These are phyloP conservation scores for Leersia perrieri DNA, from an alignment of 176 grass and related monocot genomes.

Conservation along the genomic window DNA sequence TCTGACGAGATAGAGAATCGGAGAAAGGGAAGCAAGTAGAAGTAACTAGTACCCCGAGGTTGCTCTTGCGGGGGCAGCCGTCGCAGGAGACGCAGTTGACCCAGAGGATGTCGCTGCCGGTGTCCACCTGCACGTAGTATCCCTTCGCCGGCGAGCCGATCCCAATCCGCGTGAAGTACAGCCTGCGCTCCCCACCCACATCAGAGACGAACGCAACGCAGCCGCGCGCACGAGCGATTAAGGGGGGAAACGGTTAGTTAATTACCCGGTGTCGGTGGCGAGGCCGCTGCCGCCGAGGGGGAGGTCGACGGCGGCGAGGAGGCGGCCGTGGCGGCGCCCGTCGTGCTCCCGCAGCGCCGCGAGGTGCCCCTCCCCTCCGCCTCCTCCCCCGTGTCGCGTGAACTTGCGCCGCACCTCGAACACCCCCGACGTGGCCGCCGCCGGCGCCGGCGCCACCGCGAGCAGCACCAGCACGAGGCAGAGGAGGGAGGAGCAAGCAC, in stretches of 20 bases:
- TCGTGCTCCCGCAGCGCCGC: conserved; percentile 60
- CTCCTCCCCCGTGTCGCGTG: neutral
- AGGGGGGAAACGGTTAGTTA: neutral
- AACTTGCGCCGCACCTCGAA: conserved; percentile 81
- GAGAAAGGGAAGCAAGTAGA: neutral
- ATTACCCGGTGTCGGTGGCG: conserved; percentile 56
- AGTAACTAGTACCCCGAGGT: conserved; percentile 57
- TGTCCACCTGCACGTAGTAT: conserved; percentile 98
- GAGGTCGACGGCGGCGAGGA: conserved; percentile 60
- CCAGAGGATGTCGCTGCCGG: conserved; percentile 93
- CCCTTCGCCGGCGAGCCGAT: conserved; percentile 71
- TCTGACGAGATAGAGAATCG: neutral
- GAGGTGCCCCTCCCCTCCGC: neutral
- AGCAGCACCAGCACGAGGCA: neutral
- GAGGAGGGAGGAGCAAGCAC: neutral
- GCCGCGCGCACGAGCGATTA: neutral
- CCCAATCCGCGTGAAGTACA: conserved; percentile 79
- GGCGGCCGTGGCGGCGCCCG: conserved; percentile 40
- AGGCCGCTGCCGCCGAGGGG: conserved; percentile 76
- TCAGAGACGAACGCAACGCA: neutral
- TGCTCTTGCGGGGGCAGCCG: conserved; percentile 74
- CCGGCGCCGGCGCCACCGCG: conserved; percentile 14
- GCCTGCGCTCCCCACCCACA: conserved; percentile 38
- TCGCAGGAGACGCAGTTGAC: conserved; percentile 90
- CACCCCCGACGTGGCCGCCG: conserved; percentile 45